A percentile compares a stretch with the other conserved stretches of the same genome.
Conservation (phyloP, 2,329 filamentous ascomycete species). For the Nigrograna mackinnonii region DNA sequence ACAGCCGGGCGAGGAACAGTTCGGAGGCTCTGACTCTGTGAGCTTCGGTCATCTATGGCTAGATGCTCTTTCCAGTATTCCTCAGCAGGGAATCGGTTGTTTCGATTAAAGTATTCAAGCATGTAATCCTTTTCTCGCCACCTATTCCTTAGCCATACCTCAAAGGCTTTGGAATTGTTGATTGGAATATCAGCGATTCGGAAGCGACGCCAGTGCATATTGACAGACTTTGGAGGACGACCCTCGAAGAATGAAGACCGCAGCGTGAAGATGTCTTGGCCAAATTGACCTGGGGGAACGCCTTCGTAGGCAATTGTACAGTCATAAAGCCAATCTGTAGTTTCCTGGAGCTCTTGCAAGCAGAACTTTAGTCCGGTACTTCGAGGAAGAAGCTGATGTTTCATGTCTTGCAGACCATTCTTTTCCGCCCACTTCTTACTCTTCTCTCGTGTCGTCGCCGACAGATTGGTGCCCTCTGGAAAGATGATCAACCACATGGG, state of each 20-base stretch:
- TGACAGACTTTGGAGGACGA: conserved; percentile 88
- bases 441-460: conserved; percentile 68
- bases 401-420: conserved; percentile 70
- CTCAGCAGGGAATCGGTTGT: conserved; percentile 78
- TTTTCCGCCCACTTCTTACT: conserved; percentile 79
- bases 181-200: conserved; percentile 79
- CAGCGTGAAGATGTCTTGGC: conserved; percentile 89
- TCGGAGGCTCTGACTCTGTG: conserved; percentile 37
- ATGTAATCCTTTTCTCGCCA: conserved; percentile 94
- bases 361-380: conserved; percentile 83
- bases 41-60: conserved; percentile 38
- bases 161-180: conserved; percentile 73
- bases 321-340: conserved; percentile 84
- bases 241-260: conserved; percentile 87
- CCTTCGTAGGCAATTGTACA: conserved; percentile 97
- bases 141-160: conserved; percentile 79
- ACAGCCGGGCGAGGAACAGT: conserved; percentile 42
- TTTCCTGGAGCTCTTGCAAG: conserved; percentile 72
- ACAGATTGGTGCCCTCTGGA: conserved; percentile 84
- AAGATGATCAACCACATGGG: conserved; percentile 93
- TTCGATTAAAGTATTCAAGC: conserved; percentile 76
- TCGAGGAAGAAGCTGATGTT: conserved; percentile 76
- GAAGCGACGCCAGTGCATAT: conserved; percentile 95
- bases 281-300: conserved; percentile 71
- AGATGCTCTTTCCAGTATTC: conserved; percentile 50